Evolutionary conservation across 768 basidiomycete species (phyloP).

Genomic region (Russula dissimulans): DNA sequence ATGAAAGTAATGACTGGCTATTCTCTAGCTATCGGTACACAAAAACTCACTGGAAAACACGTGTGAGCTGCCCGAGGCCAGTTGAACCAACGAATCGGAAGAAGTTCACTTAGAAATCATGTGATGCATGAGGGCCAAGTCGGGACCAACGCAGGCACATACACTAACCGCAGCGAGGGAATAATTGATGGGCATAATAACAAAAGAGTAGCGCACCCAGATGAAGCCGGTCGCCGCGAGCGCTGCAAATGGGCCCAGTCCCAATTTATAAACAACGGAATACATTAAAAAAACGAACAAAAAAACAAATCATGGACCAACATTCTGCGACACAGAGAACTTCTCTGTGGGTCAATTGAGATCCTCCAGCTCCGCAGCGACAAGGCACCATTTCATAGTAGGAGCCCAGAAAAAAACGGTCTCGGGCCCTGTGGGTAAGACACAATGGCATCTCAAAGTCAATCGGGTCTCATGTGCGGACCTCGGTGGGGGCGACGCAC

Average conservation of each 20-base stretch:
- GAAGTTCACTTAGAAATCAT: constrained; percentile 47
- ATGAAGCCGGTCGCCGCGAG: constrained; percentile 91
- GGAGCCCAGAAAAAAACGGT: constrained; percentile 99
- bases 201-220: constrained; percentile 97
- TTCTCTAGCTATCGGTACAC: no score
- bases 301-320: constrained; percentile 47
- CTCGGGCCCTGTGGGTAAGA: constrained; percentile 52
- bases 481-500: constrained; percentile 32
- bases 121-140: not conserved
- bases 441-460: constrained; percentile 6
- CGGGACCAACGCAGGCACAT: not conserved
- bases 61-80: constrained; percentile 53
- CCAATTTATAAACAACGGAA: not conserved
- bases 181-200: constrained; percentile 92
- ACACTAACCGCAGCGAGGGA: constrained; percentile 74
- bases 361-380: constrained; percentile 77
- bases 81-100: constrained; percentile 66
- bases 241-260: constrained; percentile 38
- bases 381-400: constrained; percentile 91
- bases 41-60: constrained; percentile 49
- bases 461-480: not conserved
- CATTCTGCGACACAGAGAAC: constrained; percentile 84
- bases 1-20: no score
- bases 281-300: no score
- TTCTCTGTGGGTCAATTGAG: constrained; percentile 86